Conservation (phyloP, 345 rosid genomes). For the Ceriops zippeliana region DNA sequence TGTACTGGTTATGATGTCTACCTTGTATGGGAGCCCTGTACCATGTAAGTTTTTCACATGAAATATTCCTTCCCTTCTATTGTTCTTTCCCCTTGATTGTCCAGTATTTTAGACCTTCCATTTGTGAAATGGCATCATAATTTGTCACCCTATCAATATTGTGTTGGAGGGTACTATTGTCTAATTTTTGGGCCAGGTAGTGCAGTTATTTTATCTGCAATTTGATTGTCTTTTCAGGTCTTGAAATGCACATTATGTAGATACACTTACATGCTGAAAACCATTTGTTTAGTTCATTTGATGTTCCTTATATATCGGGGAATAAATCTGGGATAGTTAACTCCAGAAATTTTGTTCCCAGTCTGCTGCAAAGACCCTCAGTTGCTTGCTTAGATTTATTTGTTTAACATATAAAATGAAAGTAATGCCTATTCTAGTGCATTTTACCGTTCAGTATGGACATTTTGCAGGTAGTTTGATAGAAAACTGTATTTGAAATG, state of each 20-base stretch:
- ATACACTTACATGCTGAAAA: background rate
- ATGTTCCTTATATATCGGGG: too few relatives aligned
- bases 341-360: background rate
- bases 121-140: background rate
- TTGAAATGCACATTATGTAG: background rate
- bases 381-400: background rate
- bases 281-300: too few relatives aligned
- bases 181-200: too few relatives aligned
- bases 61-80: too few relatives aligned
- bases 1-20: conserved; percentile 88
- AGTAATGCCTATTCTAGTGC: too few relatives aligned
- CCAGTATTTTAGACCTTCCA: background rate
- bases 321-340: background rate
- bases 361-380: too few relatives aligned
- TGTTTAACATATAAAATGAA: too few relatives aligned
- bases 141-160: background rate
- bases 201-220: background rate
- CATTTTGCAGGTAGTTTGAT: too few relatives aligned
- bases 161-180: background rate
- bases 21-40: conserved; percentile 82
- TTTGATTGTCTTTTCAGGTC: background rate
- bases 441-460: too few relatives aligned
- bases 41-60: conserved; percentile 54
- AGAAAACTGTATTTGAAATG: too few relatives aligned
- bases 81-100: background rate